These are phyloP conservation scores for Neodidymelliopsis sp. DNA, from an alignment of 2,329 filamentous ascomycete genomes.

Conservation along the genomic window DNA sequence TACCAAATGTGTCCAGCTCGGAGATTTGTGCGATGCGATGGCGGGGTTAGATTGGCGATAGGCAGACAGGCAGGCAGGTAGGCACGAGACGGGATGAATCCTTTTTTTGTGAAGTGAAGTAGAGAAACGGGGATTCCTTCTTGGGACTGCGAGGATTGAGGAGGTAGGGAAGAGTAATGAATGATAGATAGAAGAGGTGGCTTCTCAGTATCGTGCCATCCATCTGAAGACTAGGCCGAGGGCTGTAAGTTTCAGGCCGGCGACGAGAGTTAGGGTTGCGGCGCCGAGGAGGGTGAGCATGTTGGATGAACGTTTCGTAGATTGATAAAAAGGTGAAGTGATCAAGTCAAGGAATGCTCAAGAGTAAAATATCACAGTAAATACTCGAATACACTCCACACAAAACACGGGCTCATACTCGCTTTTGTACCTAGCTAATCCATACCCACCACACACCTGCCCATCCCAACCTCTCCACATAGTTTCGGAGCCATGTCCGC, in stretches of 20 bases:
- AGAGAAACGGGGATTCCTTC: too few relatives aligned
- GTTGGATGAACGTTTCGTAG: not conserved
- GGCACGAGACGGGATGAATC: too few relatives aligned
- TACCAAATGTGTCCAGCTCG: too few relatives aligned
- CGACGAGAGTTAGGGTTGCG: slow-evolving; percentile 32
- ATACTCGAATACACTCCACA: not conserved
- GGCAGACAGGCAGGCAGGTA: too few relatives aligned
- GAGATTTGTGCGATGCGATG: too few relatives aligned
- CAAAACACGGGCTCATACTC: not conserved
- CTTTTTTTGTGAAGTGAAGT: too few relatives aligned
- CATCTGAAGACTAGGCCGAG: slow-evolving; percentile 38
- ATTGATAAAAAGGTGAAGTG: too few relatives aligned
- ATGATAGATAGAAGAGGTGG: not conserved
- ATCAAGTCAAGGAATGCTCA: too few relatives aligned
- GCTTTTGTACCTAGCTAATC: slow-evolving; percentile 16
- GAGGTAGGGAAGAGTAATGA: not conserved
- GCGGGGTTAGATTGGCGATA: too few relatives aligned
- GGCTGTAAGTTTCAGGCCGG: slow-evolving; percentile 42
- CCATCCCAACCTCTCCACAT: slow-evolving; percentile 16
- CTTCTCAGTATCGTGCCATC: slow-evolving; percentile 31
- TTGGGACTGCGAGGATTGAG: too few relatives aligned
- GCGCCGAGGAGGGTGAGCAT: slow-evolving; percentile 18
- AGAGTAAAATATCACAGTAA: too few relatives aligned
- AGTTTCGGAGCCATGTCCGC: not conserved
- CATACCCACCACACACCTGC: slow-evolving; percentile 1